Percentiles rank a stretch among this genome's conserved stretches.
Conservation (phyloP, 208 protist species). For the Leishmania lainsoni region DNA sequence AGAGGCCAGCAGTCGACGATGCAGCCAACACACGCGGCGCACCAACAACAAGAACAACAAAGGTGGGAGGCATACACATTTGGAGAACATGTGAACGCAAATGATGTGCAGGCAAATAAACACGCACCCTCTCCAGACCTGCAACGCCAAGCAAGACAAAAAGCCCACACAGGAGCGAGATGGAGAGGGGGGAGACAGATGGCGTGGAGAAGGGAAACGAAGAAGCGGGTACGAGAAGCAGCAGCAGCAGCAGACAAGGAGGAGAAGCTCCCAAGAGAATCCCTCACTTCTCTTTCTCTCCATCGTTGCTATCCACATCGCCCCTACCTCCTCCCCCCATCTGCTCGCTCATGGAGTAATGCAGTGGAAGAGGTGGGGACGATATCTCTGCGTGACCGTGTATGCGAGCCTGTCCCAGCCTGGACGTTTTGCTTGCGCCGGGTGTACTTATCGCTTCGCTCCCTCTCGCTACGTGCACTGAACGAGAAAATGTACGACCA, state of each 20-base stretch:
- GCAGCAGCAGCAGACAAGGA: not conserved
- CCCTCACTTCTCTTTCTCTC: not conserved
- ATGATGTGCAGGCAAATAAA: not conserved
- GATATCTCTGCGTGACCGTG: not conserved
- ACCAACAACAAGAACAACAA: not conserved
- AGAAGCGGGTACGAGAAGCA: not conserved
- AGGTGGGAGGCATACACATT: not conserved
- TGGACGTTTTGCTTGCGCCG: not conserved
- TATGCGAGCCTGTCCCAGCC: not conserved
- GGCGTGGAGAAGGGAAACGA: not conserved
- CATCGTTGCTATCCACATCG: not conserved
- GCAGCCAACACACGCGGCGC: not conserved
- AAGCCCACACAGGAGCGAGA: not conserved
- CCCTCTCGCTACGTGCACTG: not conserved
- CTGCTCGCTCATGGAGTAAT: not conserved
- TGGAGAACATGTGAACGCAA: not conserved
- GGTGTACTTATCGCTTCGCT: not conserved
- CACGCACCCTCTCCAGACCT: not conserved
- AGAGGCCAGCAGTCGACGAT: not conserved
- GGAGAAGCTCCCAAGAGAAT: not conserved
- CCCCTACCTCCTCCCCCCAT: too few species aligned
- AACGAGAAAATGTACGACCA: not conserved
- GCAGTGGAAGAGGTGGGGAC: not conserved
- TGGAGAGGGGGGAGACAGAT: not conserved
- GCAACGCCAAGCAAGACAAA: not conserved